Base-by-base conservation (phyloP, 1,284 basidiomycete species). In the Marasmius sp. region DNA sequence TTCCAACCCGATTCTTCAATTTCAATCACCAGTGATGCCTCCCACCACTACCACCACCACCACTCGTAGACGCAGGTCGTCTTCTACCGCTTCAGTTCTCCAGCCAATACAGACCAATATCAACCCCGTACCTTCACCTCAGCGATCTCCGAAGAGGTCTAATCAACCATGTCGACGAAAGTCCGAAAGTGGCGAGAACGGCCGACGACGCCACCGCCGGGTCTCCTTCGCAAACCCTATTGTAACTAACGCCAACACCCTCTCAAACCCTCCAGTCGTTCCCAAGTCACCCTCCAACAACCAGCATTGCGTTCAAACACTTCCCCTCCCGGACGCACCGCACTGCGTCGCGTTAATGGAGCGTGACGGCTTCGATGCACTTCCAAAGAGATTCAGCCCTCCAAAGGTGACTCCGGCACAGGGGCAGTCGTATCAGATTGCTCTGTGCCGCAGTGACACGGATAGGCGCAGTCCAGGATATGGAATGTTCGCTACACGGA, bases 401-500 rank as follows among this genome's bases (percentile, higher is more conserved):
- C 45, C 45, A n/a, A 47, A 27, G 27, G 27, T 27, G 27, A 5
- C 27, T 27, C 27, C 27, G 27, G 27, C 27, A 5, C 27, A 27
- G 27, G 27, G 27, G 45, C 16, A 47, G 16, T 8, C 45, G 9
- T 47, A 47, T 14, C 45, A 47, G 16, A 20, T 47, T n/a, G 16
- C 45, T 47, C 16, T 47, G 45, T 47, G 45, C 16, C 9, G 20
- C 45, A 47, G 45, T n/a, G 16, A 47, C 45, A 47, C 45, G 7
- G 45, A 47, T n/a, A 16, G 16, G 16, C 45, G 45, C 16, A 47
- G 45, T 47, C 6, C 45, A 14, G 52, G 34, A 6, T 37, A 37
- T 37, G 79, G 78, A 0, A 72, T 79, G 66, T 75, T 81, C 54
- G 73, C 78, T 0, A 60, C 60, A 16, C 63, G 62, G 16, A 57